Percentiles rank a stretch among this genome's conserved stretches.
Conservation (phyloP, 2,329 filamentous ascomycete species). For the Colletotrichum sp. region DNA sequence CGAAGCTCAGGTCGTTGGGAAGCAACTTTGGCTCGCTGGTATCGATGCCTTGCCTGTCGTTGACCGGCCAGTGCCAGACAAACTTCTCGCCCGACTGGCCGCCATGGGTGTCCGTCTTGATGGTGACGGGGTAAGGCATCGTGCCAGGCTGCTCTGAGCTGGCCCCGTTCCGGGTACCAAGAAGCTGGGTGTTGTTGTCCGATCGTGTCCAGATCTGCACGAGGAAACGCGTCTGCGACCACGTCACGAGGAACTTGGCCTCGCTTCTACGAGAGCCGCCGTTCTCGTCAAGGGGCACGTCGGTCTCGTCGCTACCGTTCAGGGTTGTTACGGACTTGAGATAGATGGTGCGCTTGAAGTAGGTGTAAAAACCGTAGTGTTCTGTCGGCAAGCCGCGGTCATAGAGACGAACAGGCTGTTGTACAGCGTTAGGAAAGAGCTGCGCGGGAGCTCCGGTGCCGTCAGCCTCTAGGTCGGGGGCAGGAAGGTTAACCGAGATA, state of each 20-base stretch:
- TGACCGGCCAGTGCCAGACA: constrained; percentile 58
- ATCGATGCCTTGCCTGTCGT: constrained; percentile 50
- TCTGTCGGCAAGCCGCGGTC: constrained; percentile 82
- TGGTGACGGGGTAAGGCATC: constrained; percentile 68
- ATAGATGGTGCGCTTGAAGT: constrained; percentile 89
- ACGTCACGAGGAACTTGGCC: constrained; percentile 62
- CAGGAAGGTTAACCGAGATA: constrained; percentile 53
- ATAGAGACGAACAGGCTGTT: constrained; percentile 84
- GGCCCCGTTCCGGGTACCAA: constrained; percentile 30
- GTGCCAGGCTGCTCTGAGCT: constrained; percentile 53
- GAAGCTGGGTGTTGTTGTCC: constrained; percentile 46
- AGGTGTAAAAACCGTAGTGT: constrained; percentile 93
- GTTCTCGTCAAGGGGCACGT: constrained; percentile 53
- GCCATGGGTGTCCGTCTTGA: constrained; percentile 68
- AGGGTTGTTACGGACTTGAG: constrained; percentile 63
- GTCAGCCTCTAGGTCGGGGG: constrained; percentile 67
- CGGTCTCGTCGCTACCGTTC: constrained; percentile 45
- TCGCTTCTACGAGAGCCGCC: constrained; percentile 60
- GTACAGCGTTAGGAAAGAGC: constrained; percentile 71
- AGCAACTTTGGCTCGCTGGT: constrained; percentile 48
- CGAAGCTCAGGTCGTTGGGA: constrained; percentile 53
- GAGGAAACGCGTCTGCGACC: constrained; percentile 65
- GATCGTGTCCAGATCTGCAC: constrained; percentile 69
- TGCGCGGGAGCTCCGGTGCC: constrained; percentile 75
- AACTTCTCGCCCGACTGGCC: constrained; percentile 58